These are phyloP conservation scores for Orbilia oligospora DNA, from an alignment of 2,329 filamentous ascomycete species.

Conservation along the genomic window DNA sequence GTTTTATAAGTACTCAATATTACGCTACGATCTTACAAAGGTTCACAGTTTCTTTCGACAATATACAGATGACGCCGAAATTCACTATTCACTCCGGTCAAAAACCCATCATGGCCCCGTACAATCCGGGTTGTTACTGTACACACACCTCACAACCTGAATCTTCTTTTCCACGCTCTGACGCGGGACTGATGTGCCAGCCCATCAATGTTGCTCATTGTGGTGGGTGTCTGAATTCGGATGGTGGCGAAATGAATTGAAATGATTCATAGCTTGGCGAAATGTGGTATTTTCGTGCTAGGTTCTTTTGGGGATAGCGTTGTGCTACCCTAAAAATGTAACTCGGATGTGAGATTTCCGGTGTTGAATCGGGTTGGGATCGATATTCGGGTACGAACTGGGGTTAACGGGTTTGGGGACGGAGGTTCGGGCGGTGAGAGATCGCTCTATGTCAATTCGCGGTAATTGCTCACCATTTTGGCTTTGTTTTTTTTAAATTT, in stretches of 20 bases:
- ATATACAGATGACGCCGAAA: slow-evolving; percentile 1
- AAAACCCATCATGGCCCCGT: slow-evolving; percentile 16
- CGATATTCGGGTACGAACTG: neutral
- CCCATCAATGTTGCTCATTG: slow-evolving; percentile 22
- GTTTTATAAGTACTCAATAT: slow-evolving; percentile 10
- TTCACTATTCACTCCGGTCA: neutral
- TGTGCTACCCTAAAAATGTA: slow-evolving; percentile 27
- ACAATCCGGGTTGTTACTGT: neutral
- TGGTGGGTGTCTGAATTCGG: slow-evolving; percentile 32
- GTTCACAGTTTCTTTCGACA: neutral
- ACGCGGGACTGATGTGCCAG: neutral
- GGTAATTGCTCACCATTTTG: too few species aligned
- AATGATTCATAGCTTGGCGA: slow-evolving; percentile 61
- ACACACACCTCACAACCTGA: neutral
- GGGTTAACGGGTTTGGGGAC: neutral
- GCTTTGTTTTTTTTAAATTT: too few species aligned
- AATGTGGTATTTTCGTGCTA: neutral
- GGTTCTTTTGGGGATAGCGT: neutral
- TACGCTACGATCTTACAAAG: neutral
- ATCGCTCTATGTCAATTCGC: neutral
- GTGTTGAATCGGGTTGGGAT: neutral
- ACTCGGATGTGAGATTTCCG: neutral
- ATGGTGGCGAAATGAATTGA: slow-evolving; percentile 50
- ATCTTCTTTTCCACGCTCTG: slow-evolving; percentile 3
- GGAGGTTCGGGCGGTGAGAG: neutral